These are phyloP conservation scores for Acidomyces sp. DNA, from an alignment of 495 filamentous ascomycete genomes.

Conservation along the genomic window DNA sequence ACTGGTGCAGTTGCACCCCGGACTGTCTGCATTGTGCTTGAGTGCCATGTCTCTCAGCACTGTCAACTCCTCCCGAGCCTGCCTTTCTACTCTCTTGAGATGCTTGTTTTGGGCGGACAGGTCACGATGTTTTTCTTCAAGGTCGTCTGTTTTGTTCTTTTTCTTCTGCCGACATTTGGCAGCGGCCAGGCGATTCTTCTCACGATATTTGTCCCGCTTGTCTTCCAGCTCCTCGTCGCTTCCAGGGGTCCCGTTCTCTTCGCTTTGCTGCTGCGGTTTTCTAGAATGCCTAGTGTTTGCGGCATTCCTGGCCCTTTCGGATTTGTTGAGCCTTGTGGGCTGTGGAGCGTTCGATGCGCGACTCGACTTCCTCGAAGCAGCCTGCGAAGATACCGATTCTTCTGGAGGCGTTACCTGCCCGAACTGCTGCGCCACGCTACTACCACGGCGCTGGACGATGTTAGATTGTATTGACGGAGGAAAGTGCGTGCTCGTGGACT, in stretches of 20 bases:
- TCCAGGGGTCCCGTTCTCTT: background rate
- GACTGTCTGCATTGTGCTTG: slow-evolving; percentile 25
- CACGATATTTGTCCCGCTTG: slow-evolving; percentile 41
- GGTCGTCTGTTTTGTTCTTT: slow-evolving; percentile 40
- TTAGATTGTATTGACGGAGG: slow-evolving; percentile 4
- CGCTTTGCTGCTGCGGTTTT: slow-evolving; percentile 4
- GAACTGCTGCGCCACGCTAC: slow-evolving; percentile 6
- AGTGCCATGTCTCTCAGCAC: slow-evolving; percentile 5
- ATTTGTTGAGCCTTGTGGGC: slow-evolving; percentile 2
- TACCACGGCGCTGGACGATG: slow-evolving; percentile 6
- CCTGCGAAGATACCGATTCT: too few species aligned
- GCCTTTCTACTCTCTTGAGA: slow-evolving; percentile 32
- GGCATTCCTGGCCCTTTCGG: slow-evolving; percentile 14
- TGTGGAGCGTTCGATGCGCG: background rate
- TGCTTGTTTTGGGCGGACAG: slow-evolving; percentile 21
- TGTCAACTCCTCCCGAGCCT: slow-evolving; percentile 30
- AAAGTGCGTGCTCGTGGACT: background rate
- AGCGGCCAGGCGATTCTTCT: slow-evolving; percentile 71
- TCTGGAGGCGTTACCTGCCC: slow-evolving; percentile 21
- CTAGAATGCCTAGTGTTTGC: slow-evolving; percentile 16
- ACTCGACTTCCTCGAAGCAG: too few species aligned
- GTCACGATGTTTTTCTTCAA: slow-evolving; percentile 20
- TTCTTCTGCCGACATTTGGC: slow-evolving; percentile 83
- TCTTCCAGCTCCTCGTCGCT: slow-evolving; percentile 6
- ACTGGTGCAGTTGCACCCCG: slow-evolving; percentile 27